Evolutionary conservation across 345 rosid genomes (phyloP).

Genomic region (Mangifera indica): DNA sequence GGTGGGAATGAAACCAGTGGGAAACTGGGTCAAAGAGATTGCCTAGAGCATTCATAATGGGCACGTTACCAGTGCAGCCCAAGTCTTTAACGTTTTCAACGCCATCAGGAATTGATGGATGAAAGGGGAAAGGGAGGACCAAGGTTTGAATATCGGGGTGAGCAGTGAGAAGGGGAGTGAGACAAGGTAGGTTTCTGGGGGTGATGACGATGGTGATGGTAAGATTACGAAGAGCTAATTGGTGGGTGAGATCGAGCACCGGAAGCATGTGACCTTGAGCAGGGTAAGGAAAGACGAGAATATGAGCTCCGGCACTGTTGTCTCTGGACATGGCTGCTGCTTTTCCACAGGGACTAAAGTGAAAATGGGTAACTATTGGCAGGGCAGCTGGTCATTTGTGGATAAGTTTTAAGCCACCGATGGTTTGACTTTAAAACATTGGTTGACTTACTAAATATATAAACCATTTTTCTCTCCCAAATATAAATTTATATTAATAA

Average conservation of each 20-base stretch:
- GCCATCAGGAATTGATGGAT: slow-evolving; percentile 55
- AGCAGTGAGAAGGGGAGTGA: slow-evolving; percentile 45
- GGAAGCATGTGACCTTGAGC: slow-evolving; percentile 74
- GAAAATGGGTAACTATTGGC: background rate
- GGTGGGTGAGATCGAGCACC: slow-evolving; percentile 56
- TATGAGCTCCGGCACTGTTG: slow-evolving; percentile 28
- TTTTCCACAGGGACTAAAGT: background rate
- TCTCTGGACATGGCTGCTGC: background rate
- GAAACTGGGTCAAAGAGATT: slow-evolving; percentile 45
- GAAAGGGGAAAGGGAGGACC: slow-evolving; percentile 50
- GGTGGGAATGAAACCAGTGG: slow-evolving; percentile 57
- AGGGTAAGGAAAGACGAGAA: slow-evolving; percentile 66
- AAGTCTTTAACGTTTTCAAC: slow-evolving; percentile 54
- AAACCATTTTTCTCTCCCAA: too few relatives aligned
- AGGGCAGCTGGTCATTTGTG: too few relatives aligned
- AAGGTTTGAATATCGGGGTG: slow-evolving; percentile 30
- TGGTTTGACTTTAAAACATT: too few relatives aligned
- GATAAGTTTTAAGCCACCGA: too few relatives aligned
- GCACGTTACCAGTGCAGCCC: slow-evolving; percentile 44
- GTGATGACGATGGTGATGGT: slow-evolving; percentile 51
- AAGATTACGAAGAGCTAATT: slow-evolving; percentile 36
- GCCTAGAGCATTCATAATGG: slow-evolving; percentile 41
- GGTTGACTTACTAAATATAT: too few relatives aligned
- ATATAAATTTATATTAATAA: too few relatives aligned
- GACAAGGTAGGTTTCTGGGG: slow-evolving; percentile 49